These are phyloP conservation scores for Grosmannia clavigera DNA, from an alignment of 2,329 filamentous ascomycete species.

Conservation along the genomic window DNA sequence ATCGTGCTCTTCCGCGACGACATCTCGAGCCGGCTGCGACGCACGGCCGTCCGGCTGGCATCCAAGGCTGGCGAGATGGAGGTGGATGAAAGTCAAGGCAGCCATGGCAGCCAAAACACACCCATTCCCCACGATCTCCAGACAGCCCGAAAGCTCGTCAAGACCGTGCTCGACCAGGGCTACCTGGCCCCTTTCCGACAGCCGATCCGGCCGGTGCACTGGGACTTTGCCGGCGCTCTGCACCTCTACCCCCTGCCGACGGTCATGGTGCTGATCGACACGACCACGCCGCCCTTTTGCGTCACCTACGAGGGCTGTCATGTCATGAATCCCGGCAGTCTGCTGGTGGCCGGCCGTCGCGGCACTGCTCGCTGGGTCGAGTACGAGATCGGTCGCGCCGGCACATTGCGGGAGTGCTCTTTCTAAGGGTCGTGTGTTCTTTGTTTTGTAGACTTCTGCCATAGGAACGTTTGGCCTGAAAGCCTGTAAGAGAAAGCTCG, in stretches of 20 bases:
- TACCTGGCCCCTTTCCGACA: constrained; percentile 79
- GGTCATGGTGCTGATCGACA: constrained; percentile 69
- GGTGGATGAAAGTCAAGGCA: not conserved
- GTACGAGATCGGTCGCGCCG: constrained; percentile 58
- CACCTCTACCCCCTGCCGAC: constrained; percentile 84
- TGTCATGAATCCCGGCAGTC: constrained; percentile 79
- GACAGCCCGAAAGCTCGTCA: constrained; percentile 66
- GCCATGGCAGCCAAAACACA: too few relatives aligned
- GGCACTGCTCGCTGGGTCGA: constrained; percentile 75
- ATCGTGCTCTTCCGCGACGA: constrained; percentile 82
- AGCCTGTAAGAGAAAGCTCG: too few relatives aligned
- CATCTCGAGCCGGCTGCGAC: constrained; percentile 63
- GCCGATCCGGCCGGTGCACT: constrained; percentile 68
- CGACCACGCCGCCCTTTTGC: constrained; percentile 69
- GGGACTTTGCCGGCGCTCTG: constrained; percentile 70
- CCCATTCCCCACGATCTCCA: constrained; percentile 35
- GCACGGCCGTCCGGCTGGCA: constrained; percentile 58
- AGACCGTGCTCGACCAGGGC: constrained; percentile 84
- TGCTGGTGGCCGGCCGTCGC: constrained; percentile 58
- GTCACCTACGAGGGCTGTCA: constrained; percentile 92
- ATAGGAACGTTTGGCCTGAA: too few relatives aligned
- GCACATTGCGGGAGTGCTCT: constrained; percentile 49
- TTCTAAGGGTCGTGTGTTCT: constrained; percentile 25
- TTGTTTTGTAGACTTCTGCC: too few relatives aligned
- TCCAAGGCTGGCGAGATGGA: constrained; percentile 2